Evolutionary conservation across 495 filamentous ascomycete genomes (phyloP).

Genomic region (Ascobolus immersus): DNA sequence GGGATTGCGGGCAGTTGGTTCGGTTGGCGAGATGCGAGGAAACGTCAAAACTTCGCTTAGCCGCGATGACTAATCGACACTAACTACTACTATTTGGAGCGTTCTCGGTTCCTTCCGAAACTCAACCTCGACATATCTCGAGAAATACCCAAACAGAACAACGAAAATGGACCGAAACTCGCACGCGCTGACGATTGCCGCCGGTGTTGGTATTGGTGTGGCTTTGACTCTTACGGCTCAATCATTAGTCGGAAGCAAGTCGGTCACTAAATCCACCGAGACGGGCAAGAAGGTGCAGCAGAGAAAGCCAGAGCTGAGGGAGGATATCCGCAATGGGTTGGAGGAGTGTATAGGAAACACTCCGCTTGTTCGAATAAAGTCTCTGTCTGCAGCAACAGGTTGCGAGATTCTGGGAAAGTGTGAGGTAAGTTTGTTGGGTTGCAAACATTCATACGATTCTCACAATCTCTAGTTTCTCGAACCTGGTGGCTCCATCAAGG

Average conservation of each 20-base stretch:
- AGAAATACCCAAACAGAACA: too few relatives aligned
- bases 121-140: too few relatives aligned
- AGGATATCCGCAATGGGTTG: slow-evolving; percentile 38
- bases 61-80: too few relatives aligned
- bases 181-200: too few relatives aligned
- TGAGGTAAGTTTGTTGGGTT: slow-evolving; percentile 28
- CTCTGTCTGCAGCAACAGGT: slow-evolving; percentile 71
- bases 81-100: too few relatives aligned
- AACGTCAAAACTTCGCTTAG: too few relatives aligned
- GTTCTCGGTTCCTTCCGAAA: too few relatives aligned
- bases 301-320: not conserved
- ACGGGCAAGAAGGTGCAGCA: slow-evolving; percentile 2
- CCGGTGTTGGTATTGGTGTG: too few relatives aligned
- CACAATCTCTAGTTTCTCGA: slow-evolving; percentile 42
- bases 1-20: not conserved
- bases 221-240: slow-evolving; percentile 4
- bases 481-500: slow-evolving; percentile 86
- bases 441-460: not conserved
- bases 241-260: slow-evolving; percentile 10
- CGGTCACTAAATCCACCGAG: slow-evolving; percentile 3
- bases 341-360: slow-evolving; percentile 90
- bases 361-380: slow-evolving; percentile 65
- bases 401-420: slow-evolving; percentile 86
- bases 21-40: not conserved
- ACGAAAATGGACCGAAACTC: too few relatives aligned